Percentiles rank a stretch among this genome's conserved stretches.
Conservation (phyloP, 306 rosid genomes). For the Ceratonia siliqua region DNA sequence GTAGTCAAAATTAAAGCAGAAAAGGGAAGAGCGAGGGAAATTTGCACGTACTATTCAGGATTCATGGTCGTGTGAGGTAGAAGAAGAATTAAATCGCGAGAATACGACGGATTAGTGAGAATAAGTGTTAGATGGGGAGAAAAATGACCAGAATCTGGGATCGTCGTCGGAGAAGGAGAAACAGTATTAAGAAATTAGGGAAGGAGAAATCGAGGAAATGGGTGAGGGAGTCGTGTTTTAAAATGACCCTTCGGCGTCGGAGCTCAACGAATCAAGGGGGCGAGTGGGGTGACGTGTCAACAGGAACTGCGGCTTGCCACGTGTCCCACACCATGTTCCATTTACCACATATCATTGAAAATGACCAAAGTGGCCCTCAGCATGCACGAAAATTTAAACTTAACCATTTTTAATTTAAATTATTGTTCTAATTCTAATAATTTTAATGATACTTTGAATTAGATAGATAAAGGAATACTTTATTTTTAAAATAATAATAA, state of each 20-base stretch:
- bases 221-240: slow-evolving; percentile 25
- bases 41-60: slow-evolving; percentile 87
- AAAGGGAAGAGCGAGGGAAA: not conserved
- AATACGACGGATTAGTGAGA: not conserved
- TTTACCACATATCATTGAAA: slow-evolving; percentile 31
- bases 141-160: slow-evolving; percentile 28
- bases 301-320: slow-evolving; percentile 42
- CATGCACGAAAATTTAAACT: too few species aligned
- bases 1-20: not conserved
- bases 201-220: slow-evolving; percentile 44
- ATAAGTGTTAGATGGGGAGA: slow-evolving; percentile 38
- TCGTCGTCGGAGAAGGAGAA: slow-evolving; percentile 53
- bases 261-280: slow-evolving; percentile 16
- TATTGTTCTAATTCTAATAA: too few species aligned
- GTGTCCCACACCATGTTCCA: slow-evolving; percentile 18
- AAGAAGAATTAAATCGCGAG: slow-evolving; percentile 33
- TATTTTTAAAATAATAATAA: too few species aligned
- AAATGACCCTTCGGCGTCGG: slow-evolving; percentile 51
- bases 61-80: slow-evolving; percentile 59
- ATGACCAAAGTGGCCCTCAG: too few species aligned
- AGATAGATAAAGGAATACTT: too few species aligned
- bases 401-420: too few species aligned
- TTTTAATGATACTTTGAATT: too few species aligned
- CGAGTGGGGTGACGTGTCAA: slow-evolving; percentile 49
- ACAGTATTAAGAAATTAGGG: not conserved